Conservation (phyloP, 2,329 filamentous ascomycete species). For the Coniochaeta sp. region DNA sequence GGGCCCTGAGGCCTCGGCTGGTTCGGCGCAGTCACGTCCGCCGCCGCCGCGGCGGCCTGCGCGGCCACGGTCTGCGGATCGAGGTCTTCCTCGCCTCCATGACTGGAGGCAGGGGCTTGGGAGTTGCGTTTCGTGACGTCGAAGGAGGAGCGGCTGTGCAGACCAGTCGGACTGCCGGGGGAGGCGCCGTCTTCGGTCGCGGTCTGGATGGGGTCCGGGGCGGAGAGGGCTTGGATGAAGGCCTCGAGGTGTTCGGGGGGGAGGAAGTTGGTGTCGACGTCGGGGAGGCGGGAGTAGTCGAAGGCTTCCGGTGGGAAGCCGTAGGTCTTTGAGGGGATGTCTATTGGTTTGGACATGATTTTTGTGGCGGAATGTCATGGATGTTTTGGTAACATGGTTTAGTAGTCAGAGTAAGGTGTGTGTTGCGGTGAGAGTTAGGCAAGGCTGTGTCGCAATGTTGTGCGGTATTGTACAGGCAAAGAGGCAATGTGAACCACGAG, state of each 20-base stretch:
- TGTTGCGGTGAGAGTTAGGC: background rate
- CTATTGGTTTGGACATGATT: background rate
- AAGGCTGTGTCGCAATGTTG: background rate
- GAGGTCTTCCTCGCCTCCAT: constrained; percentile 22
- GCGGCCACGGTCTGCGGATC: constrained; percentile 24
- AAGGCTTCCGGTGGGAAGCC: constrained; percentile 58
- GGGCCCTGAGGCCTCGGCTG: constrained; percentile 5
- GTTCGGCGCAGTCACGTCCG: constrained; percentile 19
- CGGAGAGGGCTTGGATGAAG: constrained; percentile 76
- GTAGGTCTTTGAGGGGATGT: constrained; percentile 29
- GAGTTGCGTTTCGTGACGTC: constrained; percentile 33
- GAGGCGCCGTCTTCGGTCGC: constrained; percentile 39
- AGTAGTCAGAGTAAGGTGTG: background rate
- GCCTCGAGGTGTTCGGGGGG: constrained; percentile 62
- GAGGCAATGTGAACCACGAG: background rate
- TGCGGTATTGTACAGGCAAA: background rate
- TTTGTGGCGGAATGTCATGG: background rate
- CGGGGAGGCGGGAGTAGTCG: constrained; percentile 65
- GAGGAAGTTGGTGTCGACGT: constrained; percentile 72
- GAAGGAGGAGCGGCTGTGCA: constrained; percentile 27
- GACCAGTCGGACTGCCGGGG: constrained; percentile 27
- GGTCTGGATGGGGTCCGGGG: constrained; percentile 66
- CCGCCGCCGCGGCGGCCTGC: constrained; percentile 29
- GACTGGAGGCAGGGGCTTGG: constrained; percentile 1
- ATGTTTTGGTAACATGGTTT: background rate